Evolutionary conservation across 805 yeast species (phyloP), one percentile per base, ranked within the genome.

Genomic region (Pichia occidentalis): DNA sequence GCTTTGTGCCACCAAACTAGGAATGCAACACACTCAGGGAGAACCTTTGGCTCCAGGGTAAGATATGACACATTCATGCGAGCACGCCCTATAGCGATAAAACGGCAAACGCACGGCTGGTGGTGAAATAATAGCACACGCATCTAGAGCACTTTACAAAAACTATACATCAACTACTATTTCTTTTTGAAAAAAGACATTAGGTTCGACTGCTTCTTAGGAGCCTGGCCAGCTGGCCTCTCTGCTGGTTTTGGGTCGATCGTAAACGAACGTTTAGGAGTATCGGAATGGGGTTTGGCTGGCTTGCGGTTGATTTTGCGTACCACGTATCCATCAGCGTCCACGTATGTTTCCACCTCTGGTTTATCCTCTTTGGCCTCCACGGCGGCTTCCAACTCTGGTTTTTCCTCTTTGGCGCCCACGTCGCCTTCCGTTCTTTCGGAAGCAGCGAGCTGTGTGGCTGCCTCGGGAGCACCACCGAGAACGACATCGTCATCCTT

Each of bases 141-240:
- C n/a, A n/a, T n/a, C n/a, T n/a, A n/a, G n/a, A n/a, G n/a, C 17
- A 25, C 12, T 10, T 8, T 25, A 25, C 13, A 29, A 28, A 6
- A 17, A 12, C 10, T n/a, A 23, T 28, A 18, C 16, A 14, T 9
- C 11, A 11, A 13, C n/a, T 9, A 29, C 7, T 31, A 34, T 20
- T 50, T 52, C 37, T 53, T 53, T n/a, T 59, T 57, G 34, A 59
- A 59, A 36, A 57, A 59, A 5, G 56, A 47, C 63, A 59, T 57
- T 31, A 59, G 39, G 4, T 55, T 51, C 4, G 52, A 44, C 40
- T 59, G 62, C 31, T 34, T 27, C 18, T 32, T 34, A n/a, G 37
- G 23, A 12, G 5, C 19, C 24, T n/a, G 33, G 21, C 23, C 29
- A n/a, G 27, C 17, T 3, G 19, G 11, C 16, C 14, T 18, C 17